These are phyloP conservation scores for Coemansia sp. DNA, from an alignment of 192 early-diverging fungal species.

Conservation along the genomic window DNA sequence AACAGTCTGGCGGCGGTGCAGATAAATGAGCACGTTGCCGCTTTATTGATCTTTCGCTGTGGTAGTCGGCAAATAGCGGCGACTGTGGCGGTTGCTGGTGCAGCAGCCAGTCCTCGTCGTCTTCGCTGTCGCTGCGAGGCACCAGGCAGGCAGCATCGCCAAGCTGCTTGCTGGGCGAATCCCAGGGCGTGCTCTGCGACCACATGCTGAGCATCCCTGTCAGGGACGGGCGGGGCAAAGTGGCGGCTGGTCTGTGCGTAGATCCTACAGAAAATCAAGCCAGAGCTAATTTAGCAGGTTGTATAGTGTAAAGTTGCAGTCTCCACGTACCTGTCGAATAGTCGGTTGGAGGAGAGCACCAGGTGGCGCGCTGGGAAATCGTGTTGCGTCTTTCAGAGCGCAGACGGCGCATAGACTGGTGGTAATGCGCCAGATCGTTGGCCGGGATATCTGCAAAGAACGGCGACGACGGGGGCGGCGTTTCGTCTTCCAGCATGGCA, in stretches of 20 bases:
- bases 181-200: constrained; percentile 5
- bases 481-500: constrained; percentile 1
- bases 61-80: constrained; percentile 36
- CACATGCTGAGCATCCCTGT: constrained; percentile 18
- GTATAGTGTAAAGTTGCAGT: constrained; percentile 4
- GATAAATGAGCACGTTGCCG: constrained; percentile 1
- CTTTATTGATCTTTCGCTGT: constrained; percentile 5
- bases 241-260: constrained; percentile 6
- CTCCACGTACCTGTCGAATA: neutral
- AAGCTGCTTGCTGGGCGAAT: constrained; percentile 9
- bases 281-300: neutral
- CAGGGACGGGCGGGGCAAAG: constrained; percentile 24
- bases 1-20: neutral
- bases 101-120: constrained; percentile 32
- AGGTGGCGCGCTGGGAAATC: constrained; percentile 1
- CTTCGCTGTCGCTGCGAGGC: constrained; percentile 2
- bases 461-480: constrained; percentile 2
- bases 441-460: constrained; percentile 4
- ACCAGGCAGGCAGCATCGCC: constrained; percentile 2
- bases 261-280: constrained; percentile 10
- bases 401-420: constrained; percentile 6
- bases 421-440: neutral
- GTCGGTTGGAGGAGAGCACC: constrained; percentile 3
- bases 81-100: constrained; percentile 44
- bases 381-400: constrained; percentile 1